Evolutionary conservation across 1,284 basidiomycete species (phyloP), one percentile per base, ranked within the genome.

Genomic region (Crucibulum cyathiforme): DNA sequence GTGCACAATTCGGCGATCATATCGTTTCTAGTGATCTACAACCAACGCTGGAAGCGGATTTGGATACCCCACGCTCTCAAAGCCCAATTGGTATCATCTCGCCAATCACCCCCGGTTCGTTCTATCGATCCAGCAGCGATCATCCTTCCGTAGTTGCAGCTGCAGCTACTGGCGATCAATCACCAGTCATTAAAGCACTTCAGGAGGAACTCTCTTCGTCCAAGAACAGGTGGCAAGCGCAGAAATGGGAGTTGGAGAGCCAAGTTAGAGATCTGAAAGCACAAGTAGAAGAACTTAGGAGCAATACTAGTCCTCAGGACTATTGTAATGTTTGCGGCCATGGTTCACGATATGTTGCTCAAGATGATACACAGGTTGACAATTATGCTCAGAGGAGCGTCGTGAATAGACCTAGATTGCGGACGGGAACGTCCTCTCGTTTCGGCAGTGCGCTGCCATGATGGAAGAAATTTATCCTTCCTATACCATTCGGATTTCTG

Each of bases 211-310:
- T 92, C 39, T 69, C 77, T 34, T 78, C 80, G 8, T 76, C 87
- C 31, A 85, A 88, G 50, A 82, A 83, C 61, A 83, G 82, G 31
- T 91, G 88, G 87, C 88, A 90, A 67, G 82, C 81, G 52, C 88
- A 91, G 64, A 82, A 91, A 52, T 88, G 83, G 86, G 91, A 92
- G 67, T 77, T 93, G 56, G 90, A 90, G 71, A 85, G 85, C 15
- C 89, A 91, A 69, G 83, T 94, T 53, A 82, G 85, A 49, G 88
- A 90, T 70, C 77, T 93, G 59, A 87, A 88, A 67, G 79, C 82
- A 19, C 88, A 92, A 71, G 72, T 93, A 36, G 86, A 87, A 39
- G 82, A 82, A 41, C 73, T 88, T 24, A 24, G 4, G 49, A 85
- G 84, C 49, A 72, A 74, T 17, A 72, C 69, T 12, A 74, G 77